Evolutionary conservation across 441 rosid genomes (phyloP).

Genomic region (Lepidium campestre): DNA sequence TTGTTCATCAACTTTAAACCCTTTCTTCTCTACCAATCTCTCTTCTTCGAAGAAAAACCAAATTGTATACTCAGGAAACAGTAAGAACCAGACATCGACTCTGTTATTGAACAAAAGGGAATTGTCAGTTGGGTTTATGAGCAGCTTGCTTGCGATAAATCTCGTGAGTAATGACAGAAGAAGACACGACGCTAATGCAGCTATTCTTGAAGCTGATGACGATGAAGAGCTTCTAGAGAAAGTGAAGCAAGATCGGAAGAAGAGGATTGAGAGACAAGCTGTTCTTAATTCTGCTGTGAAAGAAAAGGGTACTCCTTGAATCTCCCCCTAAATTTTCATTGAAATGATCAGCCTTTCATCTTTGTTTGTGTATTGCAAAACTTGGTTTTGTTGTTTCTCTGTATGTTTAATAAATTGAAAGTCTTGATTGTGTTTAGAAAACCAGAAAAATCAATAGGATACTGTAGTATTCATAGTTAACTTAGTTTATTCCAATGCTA

Average conservation of each 20-base stretch:
- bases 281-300: conserved; percentile 59
- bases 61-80: conserved; percentile 31
- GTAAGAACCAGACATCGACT: conserved; percentile 24
- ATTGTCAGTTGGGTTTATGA: conserved; percentile 45
- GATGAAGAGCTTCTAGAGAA: conserved; percentile 83
- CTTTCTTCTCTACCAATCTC: conserved; percentile 36
- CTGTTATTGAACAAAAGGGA: conserved; percentile 45
- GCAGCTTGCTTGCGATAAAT: conserved; percentile 41
- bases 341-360: not conserved
- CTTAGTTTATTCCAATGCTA: not conserved
- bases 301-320: conserved; percentile 53
- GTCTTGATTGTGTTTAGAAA: not conserved
- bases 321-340: not conserved
- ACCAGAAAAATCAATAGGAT: not conserved
- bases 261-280: conserved; percentile 85
- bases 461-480: not conserved
- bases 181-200: conserved; percentile 49
- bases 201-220: conserved; percentile 88
- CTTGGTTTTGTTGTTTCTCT: not conserved
- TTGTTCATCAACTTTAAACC: conserved; percentile 44
- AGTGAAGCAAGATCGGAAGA: conserved; percentile 78
- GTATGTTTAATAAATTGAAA: not conserved
- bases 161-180: conserved; percentile 19
- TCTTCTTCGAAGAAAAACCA: conserved; percentile 34
- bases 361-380: not conserved